Conservation (phyloP, 1,284 basidiomycete species). For the Inonotus hispidus region DNA sequence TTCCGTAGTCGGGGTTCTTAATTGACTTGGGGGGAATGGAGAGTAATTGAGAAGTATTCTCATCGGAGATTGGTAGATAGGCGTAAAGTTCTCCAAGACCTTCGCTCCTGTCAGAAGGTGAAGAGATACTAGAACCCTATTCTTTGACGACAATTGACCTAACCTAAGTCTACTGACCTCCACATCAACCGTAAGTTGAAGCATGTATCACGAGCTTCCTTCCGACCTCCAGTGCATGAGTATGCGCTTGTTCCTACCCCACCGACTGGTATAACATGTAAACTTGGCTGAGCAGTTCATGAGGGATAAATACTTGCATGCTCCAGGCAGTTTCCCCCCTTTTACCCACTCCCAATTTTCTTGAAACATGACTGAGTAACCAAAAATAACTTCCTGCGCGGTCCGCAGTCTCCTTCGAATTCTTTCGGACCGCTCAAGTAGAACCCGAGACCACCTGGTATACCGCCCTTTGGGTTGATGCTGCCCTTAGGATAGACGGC, state of each 20-base stretch:
- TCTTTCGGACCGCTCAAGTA: constrained; percentile 23
- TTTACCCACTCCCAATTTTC: constrained; percentile 26
- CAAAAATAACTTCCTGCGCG: constrained; percentile 24
- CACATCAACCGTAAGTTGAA: constrained; percentile 30
- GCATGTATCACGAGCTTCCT: constrained; percentile 25
- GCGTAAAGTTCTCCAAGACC: constrained; percentile 30
- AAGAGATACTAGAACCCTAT: not conserved
- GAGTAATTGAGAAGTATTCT: constrained; percentile 22
- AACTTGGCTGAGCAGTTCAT: not conserved
- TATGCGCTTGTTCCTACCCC: constrained; percentile 23
- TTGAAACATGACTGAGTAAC: constrained; percentile 27
- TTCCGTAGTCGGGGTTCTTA: constrained; percentile 27
- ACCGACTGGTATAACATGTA: constrained; percentile 16
- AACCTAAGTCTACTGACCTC: constrained; percentile 20
- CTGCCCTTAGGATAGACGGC: constrained; percentile 56
- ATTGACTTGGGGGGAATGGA: constrained; percentile 25
- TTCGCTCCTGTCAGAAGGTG: constrained; percentile 11
- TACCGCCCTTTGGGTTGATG: constrained; percentile 46
- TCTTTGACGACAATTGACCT: no score
- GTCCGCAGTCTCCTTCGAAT: constrained; percentile 10
- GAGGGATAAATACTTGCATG: constrained; percentile 22
- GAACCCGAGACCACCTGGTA: constrained; percentile 32
- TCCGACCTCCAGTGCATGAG: constrained; percentile 27
- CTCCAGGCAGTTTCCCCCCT: constrained; percentile 29
- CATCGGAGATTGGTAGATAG: constrained; percentile 24